Conservation (phyloP, 176 grass and related monocot species). For the sorghum (Sorghum bicolor) region DNA sequence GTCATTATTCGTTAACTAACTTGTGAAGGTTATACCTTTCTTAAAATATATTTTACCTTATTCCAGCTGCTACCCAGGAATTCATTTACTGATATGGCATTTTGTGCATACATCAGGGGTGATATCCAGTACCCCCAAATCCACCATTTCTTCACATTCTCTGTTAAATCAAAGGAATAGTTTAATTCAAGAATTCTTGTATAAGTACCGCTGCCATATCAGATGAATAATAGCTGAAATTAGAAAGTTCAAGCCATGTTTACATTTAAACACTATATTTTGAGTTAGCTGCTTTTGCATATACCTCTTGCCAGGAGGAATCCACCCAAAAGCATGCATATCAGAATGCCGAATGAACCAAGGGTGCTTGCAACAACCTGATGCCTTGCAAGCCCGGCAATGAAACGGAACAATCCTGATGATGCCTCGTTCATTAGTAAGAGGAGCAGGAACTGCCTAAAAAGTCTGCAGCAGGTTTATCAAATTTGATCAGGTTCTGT, state of each 20-base stretch:
- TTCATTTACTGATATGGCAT: constrained; percentile 76
- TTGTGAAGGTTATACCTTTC: neutral
- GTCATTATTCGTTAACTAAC: neutral
- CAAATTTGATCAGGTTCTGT: neutral
- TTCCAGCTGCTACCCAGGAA: constrained; percentile 69
- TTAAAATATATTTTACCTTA: constrained; percentile 35
- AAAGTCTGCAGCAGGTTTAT: constrained; percentile 40
- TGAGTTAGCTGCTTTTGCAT: constrained; percentile 18
- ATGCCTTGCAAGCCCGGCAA: constrained; percentile 63
- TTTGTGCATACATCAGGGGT: constrained; percentile 74
- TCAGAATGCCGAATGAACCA: constrained; percentile 52
- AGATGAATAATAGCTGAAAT: neutral
- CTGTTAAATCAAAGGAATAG: constrained; percentile 33
- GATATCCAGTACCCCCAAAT: constrained; percentile 83
- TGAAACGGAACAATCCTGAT: constrained; percentile 57
- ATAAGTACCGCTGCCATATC: neutral
- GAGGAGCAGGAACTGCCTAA: constrained; percentile 64
- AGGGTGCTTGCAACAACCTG: constrained; percentile 66
- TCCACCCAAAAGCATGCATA: constrained; percentile 63
- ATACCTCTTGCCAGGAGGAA: constrained; percentile 81
- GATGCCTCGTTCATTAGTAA: constrained; percentile 52
- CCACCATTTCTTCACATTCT: constrained; percentile 82
- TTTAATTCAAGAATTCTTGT: neutral
- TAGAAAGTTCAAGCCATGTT: neutral
- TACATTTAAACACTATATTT: neutral